phyloP scores from a whole-genome alignment of 306 rosid genomes.

The Psophocarpus tetragonolobus region DNA sequence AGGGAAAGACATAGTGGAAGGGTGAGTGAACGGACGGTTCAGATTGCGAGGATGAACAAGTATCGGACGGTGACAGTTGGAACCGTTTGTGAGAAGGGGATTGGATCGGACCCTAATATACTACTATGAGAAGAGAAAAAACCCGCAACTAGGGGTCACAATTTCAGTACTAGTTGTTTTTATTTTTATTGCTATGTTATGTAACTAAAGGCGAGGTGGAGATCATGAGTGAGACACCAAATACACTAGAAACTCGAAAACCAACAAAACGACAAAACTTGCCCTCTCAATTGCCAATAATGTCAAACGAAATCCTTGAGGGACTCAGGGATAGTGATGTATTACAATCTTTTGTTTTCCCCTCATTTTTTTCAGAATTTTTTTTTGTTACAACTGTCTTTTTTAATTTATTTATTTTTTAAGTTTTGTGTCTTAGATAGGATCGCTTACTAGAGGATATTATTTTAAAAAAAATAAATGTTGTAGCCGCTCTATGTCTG shows the following conservation, averaged over 20 bases:
- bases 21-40: slow-evolving; percentile 32
- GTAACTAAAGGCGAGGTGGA: neutral
- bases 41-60: slow-evolving; percentile 14
- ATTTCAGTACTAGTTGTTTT: neutral
- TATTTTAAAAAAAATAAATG: neutral
- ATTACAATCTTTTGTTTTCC: neutral
- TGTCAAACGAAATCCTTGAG: neutral
- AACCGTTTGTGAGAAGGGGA: slow-evolving; percentile 25
- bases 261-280: slow-evolving; percentile 35
- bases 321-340: neutral
- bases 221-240: neutral
- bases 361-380: neutral
- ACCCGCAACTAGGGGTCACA: neutral
- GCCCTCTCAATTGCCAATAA: neutral
- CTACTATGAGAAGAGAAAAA: neutral
- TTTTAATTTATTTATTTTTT: neutral
- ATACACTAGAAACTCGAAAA: neutral
- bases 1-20: neutral
- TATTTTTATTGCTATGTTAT: neutral
- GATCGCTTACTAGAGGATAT: no score
- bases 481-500: neutral
- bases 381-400: neutral
- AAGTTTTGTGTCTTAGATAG: neutral
- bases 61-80: slow-evolving; percentile 49
- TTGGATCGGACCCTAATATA: slow-evolving; percentile 39